phyloP scores from a whole-genome alignment of 306 rosid species.

The Malus orientalis region DNA sequence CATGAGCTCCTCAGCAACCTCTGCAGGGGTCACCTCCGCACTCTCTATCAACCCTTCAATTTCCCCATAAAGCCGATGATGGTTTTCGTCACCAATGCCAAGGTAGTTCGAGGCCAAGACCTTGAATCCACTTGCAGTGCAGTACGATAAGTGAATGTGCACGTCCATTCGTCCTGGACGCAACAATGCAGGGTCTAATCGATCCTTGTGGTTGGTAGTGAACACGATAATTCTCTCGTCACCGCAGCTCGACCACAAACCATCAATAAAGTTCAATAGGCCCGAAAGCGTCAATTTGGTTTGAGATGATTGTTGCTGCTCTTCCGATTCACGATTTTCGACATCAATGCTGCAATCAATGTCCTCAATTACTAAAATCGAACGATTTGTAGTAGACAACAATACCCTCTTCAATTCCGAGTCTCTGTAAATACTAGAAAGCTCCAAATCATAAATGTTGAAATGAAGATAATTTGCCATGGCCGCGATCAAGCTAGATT shows the following conservation, averaged over 20 bases:
- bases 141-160: constrained; percentile 48
- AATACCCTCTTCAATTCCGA: constrained; percentile 14
- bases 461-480: constrained; percentile 45
- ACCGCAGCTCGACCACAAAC: constrained; percentile 59
- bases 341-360: constrained; percentile 23
- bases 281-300: constrained; percentile 18
- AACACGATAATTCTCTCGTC: constrained; percentile 58
- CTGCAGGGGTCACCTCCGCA: constrained; percentile 42
- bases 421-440: constrained; percentile 12
- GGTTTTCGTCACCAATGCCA: constrained; percentile 10
- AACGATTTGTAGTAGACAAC: constrained; percentile 27
- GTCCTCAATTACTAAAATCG: constrained; percentile 41
- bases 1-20: constrained; percentile 46
- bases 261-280: constrained; percentile 48
- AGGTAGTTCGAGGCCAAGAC: constrained; percentile 34
- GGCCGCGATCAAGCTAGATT: constrained; percentile 39
- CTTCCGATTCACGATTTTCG: too few species aligned
- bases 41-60: constrained; percentile 32
- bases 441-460: constrained; percentile 33
- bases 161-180: constrained; percentile 56
- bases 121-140: constrained; percentile 28
- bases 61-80: constrained; percentile 9
- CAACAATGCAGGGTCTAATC: constrained; percentile 45
- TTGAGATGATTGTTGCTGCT: too few species aligned
- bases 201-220: constrained; percentile 53